Base-by-base conservation (phyloP, 2,329 filamentous ascomycete genomes). In the Calonectria fujianensis region DNA sequence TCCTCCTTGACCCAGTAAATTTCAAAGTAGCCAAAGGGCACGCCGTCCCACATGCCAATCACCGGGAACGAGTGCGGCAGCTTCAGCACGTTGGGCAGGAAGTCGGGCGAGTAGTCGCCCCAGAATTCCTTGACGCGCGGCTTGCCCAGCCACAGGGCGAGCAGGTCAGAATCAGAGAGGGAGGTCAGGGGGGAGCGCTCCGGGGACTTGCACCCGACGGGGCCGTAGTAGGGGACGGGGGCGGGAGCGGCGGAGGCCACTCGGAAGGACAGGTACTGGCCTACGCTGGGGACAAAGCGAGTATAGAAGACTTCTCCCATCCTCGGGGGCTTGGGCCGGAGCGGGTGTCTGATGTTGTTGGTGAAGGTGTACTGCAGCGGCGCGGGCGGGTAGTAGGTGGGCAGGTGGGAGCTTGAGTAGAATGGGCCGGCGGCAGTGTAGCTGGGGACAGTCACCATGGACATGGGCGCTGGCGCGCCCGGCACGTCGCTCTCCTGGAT, bases 1-100 rank as follows among this genome's bases (percentile, higher is more conserved):
- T 98, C 97, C 83, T 99, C 97, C 82, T 98, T 98, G 4, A 97
- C 95, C 96, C 97, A 99, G 86, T 99, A 99, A 41, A 99, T 90
- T 87, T 99, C 97, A 83, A 99, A 98, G 83, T 97, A 99, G 0
- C 96, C 97, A 86, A 98, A 99, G 0, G 96, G 96, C 74, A 96
- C 94, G 14, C 95, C 96, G 80, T 98, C 95, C 95, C 96, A 99
- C 83, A 96, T 93, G 0, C 95, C 97, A 75, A 98, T 96, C 0
- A 93, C 95, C 0, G 97, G 97, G 84, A 98, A 98, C 11, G 93
- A 95, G 84, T 98, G 94, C 24, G 89, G 89, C 27, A 90, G 92
- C 16, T 89, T 89, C 14, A 98, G 86, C 0, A 90, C 92, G 3
- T 86, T 87, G 27, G 89, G 87, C 4, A 99, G 87, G 75, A 98